Base-by-base conservation (phyloP, 495 filamentous ascomycete genomes). In the Penicillium herquei region DNA sequence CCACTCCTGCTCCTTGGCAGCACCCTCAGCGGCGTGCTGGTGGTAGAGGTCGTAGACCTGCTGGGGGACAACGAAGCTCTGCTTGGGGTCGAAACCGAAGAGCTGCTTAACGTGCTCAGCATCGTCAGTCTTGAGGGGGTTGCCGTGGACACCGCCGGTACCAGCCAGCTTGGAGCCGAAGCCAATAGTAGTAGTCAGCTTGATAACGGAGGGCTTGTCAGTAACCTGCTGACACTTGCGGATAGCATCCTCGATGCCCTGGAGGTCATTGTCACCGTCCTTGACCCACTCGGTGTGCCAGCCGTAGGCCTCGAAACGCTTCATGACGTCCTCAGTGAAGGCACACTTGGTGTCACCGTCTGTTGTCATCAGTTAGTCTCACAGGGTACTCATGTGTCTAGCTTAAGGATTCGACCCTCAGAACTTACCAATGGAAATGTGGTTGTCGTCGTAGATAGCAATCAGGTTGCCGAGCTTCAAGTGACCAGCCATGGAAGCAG, bases 391-490 rank as follows among this genome's bases (percentile, higher is more conserved):
- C 18, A 10, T 49, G 21, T 6, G n/a, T 11, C 32, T 39, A 10
- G 21, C 21, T 14, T 3, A 16, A 43, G 46, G 17, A 49, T 2
- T 44, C 11, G n/a, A 26, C 26, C 14, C 41, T 9, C 16, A 8
- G 9, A 35, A 43, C 82, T 63, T 76, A 89, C 87, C 85, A 63
- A 90, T 90, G 67, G 91, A 96, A 72, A 98, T 98, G 69, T 94
- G 88, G 82, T 99, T 99, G 81, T 99, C 94, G 69, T 99, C 94
- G 72, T 94, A 99, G 75, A 99, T 82, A 70, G 83, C 84, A 70
- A 99, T 98, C 57, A 99, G 78, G 83, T 98, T 99, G 58, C 94
- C 95, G 37, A 99, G 82, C 81, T 98, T 91, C 75, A 98, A 79
- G 77, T 99, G 94, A 71, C 94, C 94, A 61, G 94, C 94, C 66